Base-by-base conservation (phyloP, 1,284 basidiomycete species). In the Sporisorium sorghi region DNA sequence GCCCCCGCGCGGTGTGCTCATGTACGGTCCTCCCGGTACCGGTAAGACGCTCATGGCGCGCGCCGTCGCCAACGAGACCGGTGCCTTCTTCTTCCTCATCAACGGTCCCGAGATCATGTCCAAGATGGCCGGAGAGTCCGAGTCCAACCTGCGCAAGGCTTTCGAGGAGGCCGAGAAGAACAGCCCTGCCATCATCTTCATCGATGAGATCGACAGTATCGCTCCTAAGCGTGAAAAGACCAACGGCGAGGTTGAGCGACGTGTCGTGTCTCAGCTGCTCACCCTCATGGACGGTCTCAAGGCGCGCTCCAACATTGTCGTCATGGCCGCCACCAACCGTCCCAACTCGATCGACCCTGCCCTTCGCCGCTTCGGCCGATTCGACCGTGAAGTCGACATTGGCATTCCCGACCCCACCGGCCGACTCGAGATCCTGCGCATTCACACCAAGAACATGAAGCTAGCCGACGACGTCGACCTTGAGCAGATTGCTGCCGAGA, bases 361-460 rank as follows among this genome's bases (percentile, higher is more conserved):
- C 32, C 91, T 99, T 42, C 91, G 96, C 85, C 94, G 96, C 66
- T 98, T 98, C 86, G 96, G 96, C 85, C 93, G 97, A 61, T 99
- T 99, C 86, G 97, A 99, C 87, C 93, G 96, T 84, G 97, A 99
- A 87, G 92, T 99, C 75, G 96, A 99, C 87, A 99, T 99, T 77
- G 94, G 97, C 85, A 98, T 99, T 78, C 97, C 96, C 57, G 96
- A 99, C 86, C 95, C 96, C 0, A 98, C 95, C 66, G 95, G 96
- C 62, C 96, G 97, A 86, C 90, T 98, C 47, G 96, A 99, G 86
- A 98, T 99, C 80, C 90, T 99, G 69, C 92, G 96, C 71, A 99
- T 99, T 76, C 96, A 98, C 88, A 99, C 97, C 64, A 99, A 98
- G 91, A 99, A 99, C 88, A 99, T 99, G 96, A 99, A 98, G 87